These are phyloP conservation scores for Stachybotrys elegans DNA, from an alignment of 2,329 filamentous ascomycete species.

Conservation along the genomic window DNA sequence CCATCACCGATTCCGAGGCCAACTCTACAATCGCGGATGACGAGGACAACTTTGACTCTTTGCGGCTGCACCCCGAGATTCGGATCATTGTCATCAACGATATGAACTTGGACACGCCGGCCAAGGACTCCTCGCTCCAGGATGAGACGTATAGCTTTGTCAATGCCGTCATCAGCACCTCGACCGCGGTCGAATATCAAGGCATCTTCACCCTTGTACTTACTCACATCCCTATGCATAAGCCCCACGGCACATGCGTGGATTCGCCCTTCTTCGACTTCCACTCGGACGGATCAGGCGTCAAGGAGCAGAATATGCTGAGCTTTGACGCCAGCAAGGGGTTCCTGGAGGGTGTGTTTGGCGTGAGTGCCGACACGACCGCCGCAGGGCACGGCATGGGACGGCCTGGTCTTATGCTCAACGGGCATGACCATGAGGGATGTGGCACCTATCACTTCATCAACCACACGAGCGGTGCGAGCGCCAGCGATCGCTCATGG, in stretches of 20 bases:
- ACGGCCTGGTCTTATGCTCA: conserved; percentile 73
- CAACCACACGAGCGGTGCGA: conserved; percentile 50
- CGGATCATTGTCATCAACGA: conserved; percentile 84
- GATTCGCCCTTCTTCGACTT: conserved; percentile 82
- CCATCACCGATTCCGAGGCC: conserved; percentile 32
- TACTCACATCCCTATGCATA: conserved; percentile 89
- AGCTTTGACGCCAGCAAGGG: conserved; percentile 65
- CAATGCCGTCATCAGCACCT: conserved; percentile 60
- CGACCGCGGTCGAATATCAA: conserved; percentile 53
- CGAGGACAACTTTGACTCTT: conserved; percentile 38
- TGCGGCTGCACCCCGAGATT: conserved; percentile 58
- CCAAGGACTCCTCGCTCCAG: conserved; percentile 61
- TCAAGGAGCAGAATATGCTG: conserved; percentile 90
- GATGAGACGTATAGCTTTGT: conserved; percentile 73
- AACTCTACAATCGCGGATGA: conserved; percentile 37
- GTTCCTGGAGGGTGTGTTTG: conserved; percentile 80
- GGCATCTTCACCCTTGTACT: conserved; percentile 77
- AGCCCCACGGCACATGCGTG: conserved; percentile 73
- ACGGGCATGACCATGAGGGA: conserved; percentile 91
- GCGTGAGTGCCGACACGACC: conserved; percentile 59
- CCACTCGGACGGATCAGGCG: conserved; percentile 62
- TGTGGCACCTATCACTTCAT: conserved; percentile 86
- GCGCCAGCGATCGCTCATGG: conserved; percentile 40
- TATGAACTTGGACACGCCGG: conserved; percentile 89
- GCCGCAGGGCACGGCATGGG: conserved; percentile 60